These are phyloP conservation scores for Rhizopogon sp. DNA, from an alignment of 768 basidiomycete genomes.

Conservation along the genomic window DNA sequence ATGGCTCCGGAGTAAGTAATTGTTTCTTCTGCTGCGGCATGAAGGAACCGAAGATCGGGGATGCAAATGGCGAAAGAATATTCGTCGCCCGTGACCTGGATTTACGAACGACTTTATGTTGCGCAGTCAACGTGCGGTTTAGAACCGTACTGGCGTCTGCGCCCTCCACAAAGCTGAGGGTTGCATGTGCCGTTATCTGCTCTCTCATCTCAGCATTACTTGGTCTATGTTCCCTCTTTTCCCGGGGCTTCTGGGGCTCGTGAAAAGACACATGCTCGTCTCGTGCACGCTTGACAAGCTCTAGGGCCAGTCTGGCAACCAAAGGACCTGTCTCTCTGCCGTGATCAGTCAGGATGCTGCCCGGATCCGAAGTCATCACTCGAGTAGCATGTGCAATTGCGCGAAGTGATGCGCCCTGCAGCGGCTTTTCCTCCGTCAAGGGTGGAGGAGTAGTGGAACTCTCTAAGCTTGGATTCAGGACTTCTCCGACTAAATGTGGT, in stretches of 20 bases:
- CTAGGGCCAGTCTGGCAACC: conserved; percentile 60
- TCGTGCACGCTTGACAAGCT: conserved; percentile 63
- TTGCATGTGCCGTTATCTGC: conserved; percentile 34
- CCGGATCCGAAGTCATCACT: conserved; percentile 79
- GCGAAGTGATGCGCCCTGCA: conserved; percentile 63
- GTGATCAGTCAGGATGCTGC: conserved; percentile 69
- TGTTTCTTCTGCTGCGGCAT: conserved; percentile 44
- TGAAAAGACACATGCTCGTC: conserved; percentile 51
- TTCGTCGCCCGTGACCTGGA: conserved; percentile 32
- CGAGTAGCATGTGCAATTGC: conserved; percentile 82
- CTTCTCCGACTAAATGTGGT: conserved; percentile 23
- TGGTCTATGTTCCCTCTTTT: conserved; percentile 35
- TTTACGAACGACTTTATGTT: conserved; percentile 27
- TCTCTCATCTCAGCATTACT: conserved; percentile 21
- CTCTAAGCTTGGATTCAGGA: conserved; percentile 17
- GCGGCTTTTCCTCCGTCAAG: conserved; percentile 23
- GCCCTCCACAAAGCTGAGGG: conserved; percentile 36
- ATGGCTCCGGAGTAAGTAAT: conserved; percentile 22
- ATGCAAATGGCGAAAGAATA: conserved; percentile 38
- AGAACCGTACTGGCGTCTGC: conserved; percentile 41
- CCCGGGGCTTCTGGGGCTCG: conserved; percentile 35
- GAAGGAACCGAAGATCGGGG: conserved; percentile 59
- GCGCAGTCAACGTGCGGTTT: conserved; percentile 40
- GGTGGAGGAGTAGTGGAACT: conserved; percentile 24
- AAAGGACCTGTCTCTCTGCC: conserved; percentile 58